Evolutionary conservation across 352 stramenopile genomes (phyloP).

Genomic region (Globisporangium megalacanthum): DNA sequence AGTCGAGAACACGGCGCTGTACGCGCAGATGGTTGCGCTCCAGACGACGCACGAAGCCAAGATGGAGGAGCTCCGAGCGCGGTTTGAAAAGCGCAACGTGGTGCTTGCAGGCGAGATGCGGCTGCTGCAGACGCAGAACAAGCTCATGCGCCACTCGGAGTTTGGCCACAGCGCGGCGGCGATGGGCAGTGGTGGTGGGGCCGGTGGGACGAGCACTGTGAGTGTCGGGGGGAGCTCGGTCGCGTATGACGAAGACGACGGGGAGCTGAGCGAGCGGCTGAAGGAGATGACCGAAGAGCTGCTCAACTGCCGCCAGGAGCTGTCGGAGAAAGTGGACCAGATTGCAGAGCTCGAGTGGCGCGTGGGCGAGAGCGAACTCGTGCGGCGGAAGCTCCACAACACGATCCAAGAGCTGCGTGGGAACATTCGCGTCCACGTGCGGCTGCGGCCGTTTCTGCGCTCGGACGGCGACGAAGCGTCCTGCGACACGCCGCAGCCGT

Average conservation of each 20-base stretch:
- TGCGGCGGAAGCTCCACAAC: slow-evolving; percentile 97
- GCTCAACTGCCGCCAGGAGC: slow-evolving; percentile 47
- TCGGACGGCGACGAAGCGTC: slow-evolving; percentile 65
- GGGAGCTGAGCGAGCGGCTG: slow-evolving; percentile 41
- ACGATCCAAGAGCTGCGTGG: slow-evolving; percentile 98
- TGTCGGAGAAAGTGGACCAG: slow-evolving; percentile 54
- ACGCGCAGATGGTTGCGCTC: slow-evolving; percentile 82
- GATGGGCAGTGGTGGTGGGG: background rate
- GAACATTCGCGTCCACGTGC: slow-evolving; percentile 98
- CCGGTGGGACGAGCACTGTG: background rate
- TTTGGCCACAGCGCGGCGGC: slow-evolving; percentile 5
- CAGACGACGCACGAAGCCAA: slow-evolving; percentile 79
- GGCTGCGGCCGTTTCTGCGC: slow-evolving; percentile 89
- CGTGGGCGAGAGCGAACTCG: slow-evolving; percentile 51
- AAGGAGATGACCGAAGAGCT: slow-evolving; percentile 73
- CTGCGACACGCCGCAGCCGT: slow-evolving; percentile 38
- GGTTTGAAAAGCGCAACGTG: slow-evolving; percentile 69
- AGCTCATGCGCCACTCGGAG: slow-evolving; percentile 53
- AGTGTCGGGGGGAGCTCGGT: slow-evolving; percentile 5
- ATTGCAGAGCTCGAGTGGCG: slow-evolving; percentile 65
- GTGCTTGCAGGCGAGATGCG: slow-evolving; percentile 71
- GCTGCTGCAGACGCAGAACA: slow-evolving; percentile 68
- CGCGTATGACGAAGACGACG: slow-evolving; percentile 29
- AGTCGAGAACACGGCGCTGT: slow-evolving; percentile 80
- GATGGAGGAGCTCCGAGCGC: slow-evolving; percentile 68